Evolutionary conservation across 208 protist species (phyloP).

Genomic region (Leishmania amazonensis): DNA sequence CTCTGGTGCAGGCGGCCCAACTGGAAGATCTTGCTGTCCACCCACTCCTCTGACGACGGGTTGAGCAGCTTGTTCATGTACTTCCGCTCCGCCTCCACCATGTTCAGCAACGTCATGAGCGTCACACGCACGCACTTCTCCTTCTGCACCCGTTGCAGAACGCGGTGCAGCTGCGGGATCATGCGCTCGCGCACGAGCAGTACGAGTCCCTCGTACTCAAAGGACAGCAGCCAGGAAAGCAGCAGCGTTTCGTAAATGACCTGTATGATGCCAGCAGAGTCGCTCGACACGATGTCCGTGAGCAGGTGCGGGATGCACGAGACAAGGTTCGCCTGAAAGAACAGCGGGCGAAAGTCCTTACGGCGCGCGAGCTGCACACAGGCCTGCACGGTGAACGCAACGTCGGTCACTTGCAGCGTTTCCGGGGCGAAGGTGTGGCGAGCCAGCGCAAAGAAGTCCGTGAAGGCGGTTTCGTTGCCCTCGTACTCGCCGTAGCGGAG

Average conservation of each 20-base stretch:
- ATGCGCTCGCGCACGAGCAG: slow-evolving; percentile 67
- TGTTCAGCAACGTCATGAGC: slow-evolving; percentile 87
- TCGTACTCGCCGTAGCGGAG: slow-evolving; percentile 67
- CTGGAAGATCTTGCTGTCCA: slow-evolving; percentile 43
- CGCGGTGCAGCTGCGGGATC: slow-evolving; percentile 88
- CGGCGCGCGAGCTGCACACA: slow-evolving; percentile 76
- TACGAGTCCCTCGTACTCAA: slow-evolving; percentile 84
- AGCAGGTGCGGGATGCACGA: slow-evolving; percentile 77
- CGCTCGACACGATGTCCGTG: slow-evolving; percentile 75
- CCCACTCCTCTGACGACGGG: slow-evolving; percentile 46
- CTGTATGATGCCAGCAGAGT: slow-evolving; percentile 84
- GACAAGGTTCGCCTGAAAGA: slow-evolving; percentile 72
- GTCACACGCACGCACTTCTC: slow-evolving; percentile 93
- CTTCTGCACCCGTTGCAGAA: slow-evolving; percentile 89
- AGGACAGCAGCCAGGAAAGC: slow-evolving; percentile 84
- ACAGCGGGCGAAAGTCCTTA: slow-evolving; percentile 72
- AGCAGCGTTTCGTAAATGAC: slow-evolving; percentile 84
- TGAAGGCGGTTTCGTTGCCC: slow-evolving; percentile 49
- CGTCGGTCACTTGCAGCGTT: slow-evolving; percentile 54
- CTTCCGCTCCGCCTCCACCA: slow-evolving; percentile 75
- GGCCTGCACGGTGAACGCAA: slow-evolving; percentile 79
- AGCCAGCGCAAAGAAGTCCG: slow-evolving; percentile 64
- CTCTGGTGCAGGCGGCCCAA: slow-evolving; percentile 45
- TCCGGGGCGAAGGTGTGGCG: slow-evolving; percentile 56
- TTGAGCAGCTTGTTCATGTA: slow-evolving; percentile 62